Conservation (phyloP, 306 rosid genomes). For the Carpinus fangiana region DNA sequence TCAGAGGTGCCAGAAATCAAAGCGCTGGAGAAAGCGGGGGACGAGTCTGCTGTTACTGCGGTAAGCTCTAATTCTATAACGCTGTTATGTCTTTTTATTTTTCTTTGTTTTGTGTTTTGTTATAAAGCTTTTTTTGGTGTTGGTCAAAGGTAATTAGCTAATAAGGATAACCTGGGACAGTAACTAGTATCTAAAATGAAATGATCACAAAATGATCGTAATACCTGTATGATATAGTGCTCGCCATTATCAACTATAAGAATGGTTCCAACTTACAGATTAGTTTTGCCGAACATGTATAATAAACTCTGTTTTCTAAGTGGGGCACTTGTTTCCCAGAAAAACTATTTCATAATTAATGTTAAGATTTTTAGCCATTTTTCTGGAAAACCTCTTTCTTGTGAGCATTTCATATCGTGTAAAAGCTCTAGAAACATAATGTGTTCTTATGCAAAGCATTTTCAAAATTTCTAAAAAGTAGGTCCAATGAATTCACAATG, state of each 20-base stretch:
- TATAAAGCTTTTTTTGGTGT: neutral
- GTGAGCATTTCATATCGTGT: neutral
- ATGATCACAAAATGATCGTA: neutral
- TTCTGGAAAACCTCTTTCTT: constrained; percentile 2
- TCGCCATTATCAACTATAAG: neutral
- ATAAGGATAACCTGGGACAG: neutral
- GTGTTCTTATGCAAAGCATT: neutral
- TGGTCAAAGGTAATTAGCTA: neutral
- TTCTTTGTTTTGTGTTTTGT: neutral
- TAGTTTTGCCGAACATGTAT: neutral
- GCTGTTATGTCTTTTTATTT: constrained; percentile 9
- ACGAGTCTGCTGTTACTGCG: constrained; percentile 55
- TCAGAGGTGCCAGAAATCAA: constrained; percentile 80
- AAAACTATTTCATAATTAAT: neutral
- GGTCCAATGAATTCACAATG: neutral
- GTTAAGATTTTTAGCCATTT: neutral
- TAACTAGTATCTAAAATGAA: neutral
- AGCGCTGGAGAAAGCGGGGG: constrained; percentile 74
- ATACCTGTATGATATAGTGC: neutral
- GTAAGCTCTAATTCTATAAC: constrained; percentile 41
- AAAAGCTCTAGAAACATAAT: neutral
- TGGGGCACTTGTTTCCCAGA: neutral
- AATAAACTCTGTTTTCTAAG: neutral
- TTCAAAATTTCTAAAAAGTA: neutral
- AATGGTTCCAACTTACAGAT: neutral